Conservation (phyloP, 2,329 filamentous ascomycete species). For the Fusarium tuaranense region DNA sequence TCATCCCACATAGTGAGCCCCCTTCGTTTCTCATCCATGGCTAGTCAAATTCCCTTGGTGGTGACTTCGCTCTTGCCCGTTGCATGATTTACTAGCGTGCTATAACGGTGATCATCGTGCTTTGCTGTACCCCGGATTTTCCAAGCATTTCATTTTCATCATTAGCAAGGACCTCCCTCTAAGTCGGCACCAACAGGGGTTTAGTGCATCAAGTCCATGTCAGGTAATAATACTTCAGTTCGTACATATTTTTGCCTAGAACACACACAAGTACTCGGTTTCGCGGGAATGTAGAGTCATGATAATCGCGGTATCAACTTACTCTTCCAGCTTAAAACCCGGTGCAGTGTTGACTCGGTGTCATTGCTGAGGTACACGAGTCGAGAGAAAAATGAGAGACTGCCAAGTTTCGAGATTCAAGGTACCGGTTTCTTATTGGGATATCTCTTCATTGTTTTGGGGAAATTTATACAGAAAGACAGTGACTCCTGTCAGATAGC, state of each 20-base stretch:
- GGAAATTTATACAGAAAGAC: too few species aligned
- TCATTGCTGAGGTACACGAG: neutral
- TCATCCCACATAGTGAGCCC: neutral
- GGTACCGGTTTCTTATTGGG: too few species aligned
- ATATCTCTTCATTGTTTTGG: too few species aligned
- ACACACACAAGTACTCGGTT: neutral
- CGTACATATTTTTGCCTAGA: neutral
- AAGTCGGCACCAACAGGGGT: neutral
- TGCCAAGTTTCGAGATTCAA: too few species aligned
- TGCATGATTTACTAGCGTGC: neutral
- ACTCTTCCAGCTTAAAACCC: neutral
- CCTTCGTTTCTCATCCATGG: neutral
- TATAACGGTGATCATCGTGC: neutral
- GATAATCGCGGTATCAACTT: neutral
- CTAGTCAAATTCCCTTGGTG: neutral
- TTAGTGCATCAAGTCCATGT: neutral
- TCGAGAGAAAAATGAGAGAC: neutral
- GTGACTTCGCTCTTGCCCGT: neutral
- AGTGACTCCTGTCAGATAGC: too few species aligned
- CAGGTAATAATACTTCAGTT: neutral
- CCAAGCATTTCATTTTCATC: neutral
- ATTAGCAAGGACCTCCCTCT: neutral
- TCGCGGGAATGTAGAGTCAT: neutral
- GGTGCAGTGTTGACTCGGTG: neutral
- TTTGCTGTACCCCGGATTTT: neutral